Evolutionary conservation across 768 basidiomycete genomes (phyloP).

Genomic region (Amanita pallidorosea): DNA sequence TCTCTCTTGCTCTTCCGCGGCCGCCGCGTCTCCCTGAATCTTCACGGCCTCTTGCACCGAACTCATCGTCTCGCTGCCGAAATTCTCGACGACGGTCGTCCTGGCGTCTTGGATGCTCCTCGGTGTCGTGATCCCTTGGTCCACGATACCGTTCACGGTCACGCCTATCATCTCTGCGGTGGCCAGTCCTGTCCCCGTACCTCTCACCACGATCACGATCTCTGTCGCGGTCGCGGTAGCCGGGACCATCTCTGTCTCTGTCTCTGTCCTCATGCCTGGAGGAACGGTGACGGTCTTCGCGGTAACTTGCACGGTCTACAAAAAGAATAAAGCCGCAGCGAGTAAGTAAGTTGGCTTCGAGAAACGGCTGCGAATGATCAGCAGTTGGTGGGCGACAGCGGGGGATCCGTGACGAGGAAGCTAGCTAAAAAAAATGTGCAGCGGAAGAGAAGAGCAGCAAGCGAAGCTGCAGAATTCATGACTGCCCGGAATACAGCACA

Average conservation of each 20-base stretch:
- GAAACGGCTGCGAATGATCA: slow-evolving; percentile 10
- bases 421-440: slow-evolving; percentile 64
- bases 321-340: slow-evolving; percentile 32
- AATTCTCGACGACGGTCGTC: slow-evolving; percentile 40
- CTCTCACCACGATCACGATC: slow-evolving; percentile 25
- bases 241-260: slow-evolving; percentile 30
- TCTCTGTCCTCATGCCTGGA: slow-evolving; percentile 52
- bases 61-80: slow-evolving; percentile 30
- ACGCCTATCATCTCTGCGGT: slow-evolving; percentile 40
- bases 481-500: slow-evolving; percentile 8
- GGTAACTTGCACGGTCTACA: slow-evolving; percentile 46
- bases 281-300: slow-evolving; percentile 59
- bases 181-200: slow-evolving; percentile 21
- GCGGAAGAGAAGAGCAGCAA: slow-evolving; percentile 15
- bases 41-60: slow-evolving; percentile 25
- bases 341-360: slow-evolving; percentile 38
- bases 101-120: slow-evolving; percentile 33
- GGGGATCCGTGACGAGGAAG: slow-evolving; percentile 31
- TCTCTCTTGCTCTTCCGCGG: slow-evolving; percentile 38
- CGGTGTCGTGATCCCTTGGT: slow-evolving; percentile 26
- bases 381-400: slow-evolving; percentile 28
- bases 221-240: slow-evolving; percentile 41
- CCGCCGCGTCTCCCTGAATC: slow-evolving; percentile 28
- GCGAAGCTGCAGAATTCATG: slow-evolving; percentile 19
- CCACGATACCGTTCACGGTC: slow-evolving; percentile 39